These are phyloP conservation scores for Apium graveolens DNA, from an alignment of 129 eudicot genomes.

Conservation along the genomic window DNA sequence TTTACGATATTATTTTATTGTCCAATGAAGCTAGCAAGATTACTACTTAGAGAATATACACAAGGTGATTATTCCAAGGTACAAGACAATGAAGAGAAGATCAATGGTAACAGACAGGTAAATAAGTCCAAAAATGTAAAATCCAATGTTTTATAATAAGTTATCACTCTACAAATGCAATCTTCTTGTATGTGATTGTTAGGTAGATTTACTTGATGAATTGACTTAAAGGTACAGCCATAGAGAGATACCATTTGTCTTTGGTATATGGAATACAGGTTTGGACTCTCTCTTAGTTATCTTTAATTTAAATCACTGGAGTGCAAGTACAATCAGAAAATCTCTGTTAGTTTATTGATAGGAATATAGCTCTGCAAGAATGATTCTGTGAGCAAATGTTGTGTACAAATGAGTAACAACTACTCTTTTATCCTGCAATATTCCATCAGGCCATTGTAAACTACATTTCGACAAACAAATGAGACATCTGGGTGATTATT, in stretches of 20 bases:
- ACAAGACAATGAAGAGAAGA: neutral
- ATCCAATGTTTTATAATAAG: neutral
- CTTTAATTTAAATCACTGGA: neutral
- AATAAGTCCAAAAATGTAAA: neutral
- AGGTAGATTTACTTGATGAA: neutral
- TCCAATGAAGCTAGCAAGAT: neutral
- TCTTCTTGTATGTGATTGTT: neutral
- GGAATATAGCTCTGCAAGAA: neutral
- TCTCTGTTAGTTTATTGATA: neutral
- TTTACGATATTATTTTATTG: neutral
- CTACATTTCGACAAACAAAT: neutral
- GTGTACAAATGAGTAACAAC: neutral
- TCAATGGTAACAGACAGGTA: neutral
- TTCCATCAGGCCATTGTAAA: neutral
- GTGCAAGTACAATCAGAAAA: slow-evolving; percentile 1
- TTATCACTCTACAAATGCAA: neutral
- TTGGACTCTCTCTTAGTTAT: neutral
- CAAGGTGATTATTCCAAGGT: slow-evolving; percentile 1
- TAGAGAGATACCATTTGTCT: neutral
- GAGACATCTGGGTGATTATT: neutral
- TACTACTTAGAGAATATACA: neutral
- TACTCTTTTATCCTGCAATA: neutral
- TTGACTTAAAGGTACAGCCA: neutral
- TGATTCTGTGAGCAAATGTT: neutral
- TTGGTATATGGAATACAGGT: neutral